Evolutionary conservation across 2,329 filamentous ascomycete species (phyloP), one percentile per base, ranked within the genome.

Genomic region (Penicillium paneum): DNA sequence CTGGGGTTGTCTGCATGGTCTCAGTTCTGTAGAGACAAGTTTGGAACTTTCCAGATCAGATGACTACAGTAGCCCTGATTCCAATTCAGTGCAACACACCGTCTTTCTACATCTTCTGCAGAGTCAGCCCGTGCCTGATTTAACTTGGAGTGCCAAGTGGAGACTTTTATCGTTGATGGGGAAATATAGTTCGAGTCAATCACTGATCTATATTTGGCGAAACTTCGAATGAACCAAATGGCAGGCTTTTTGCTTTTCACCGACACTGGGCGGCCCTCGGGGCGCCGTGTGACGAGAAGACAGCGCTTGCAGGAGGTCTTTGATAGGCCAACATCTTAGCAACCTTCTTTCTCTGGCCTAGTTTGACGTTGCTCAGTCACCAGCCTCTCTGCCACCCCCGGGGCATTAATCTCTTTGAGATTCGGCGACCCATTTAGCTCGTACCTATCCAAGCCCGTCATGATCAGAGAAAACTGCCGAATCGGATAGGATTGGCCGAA

Each of bases 261-360:
- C 19, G 50, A 35, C 28, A 13, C n/a, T 31, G 17, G 28, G 28
- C 5, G 11, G 39, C 39, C 31, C 32, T 43, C 39, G 51, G 45
- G 32, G n/a, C 49, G 15, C 49, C 35, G 54, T 64, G 65, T 65
- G 66, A 68, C 54, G 55, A 63, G 42, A 60, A 31, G 45, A 44
- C 35, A 59, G 69, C 69, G 69, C 67, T 65, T 71, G 65, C 63
- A 71, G 60, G 59, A 58, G 54, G 39, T 21, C 28, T 61, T 19
- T 59, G 19, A 71, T 70, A 67, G 66, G 69, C 41, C 48, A 29
- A 8, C 28, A 28, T 15, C 28, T 28, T 49, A 56, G 55, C 50
- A 58, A 53, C 54, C 31, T 52, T 54, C 40, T 41, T 42, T 32
- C 49, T 19, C 43, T 57, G 41, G 53, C 50, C 55, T 56, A 46